Base-by-base conservation (phyloP, 805 yeast species). In the Starmerella kuoi region DNA sequence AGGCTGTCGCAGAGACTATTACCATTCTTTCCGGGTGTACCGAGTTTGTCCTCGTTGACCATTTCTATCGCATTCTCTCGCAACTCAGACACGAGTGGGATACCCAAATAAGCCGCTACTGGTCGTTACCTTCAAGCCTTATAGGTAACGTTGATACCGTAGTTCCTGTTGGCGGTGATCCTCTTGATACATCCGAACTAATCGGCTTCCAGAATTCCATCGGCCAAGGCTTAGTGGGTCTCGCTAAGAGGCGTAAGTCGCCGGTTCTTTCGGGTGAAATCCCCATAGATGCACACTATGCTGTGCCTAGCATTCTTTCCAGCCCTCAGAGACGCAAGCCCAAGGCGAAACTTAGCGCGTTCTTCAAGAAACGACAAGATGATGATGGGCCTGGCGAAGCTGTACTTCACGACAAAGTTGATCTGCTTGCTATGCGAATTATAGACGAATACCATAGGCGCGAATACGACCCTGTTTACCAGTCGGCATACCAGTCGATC, bases 71-170 rank as follows among this genome's bases (percentile, higher is more conserved):
- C 31, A 64, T 70, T 14, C 48, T 73, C 15, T 55, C 61, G 8
- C 74, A 65, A 44, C 53, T 75, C 44, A 72, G 74, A 48, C 65
- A 65, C 48, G 58, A 64, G 8, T 75, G 80, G 80, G 60, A 69
- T 22, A 46, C 56, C 19, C 51, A 61, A 19, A 56, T 66, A 28
- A 51, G 57, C 40, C 54, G 58, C 44, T 58, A 57, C 46, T 61
- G 70, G 57, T 53, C 53, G 33, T 45, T 53, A 33, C 40, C 47
- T 9, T 25, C 32, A 17, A 45, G 31, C 15, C 37, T 40, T 5
- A 37, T 23, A 31, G 38, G 54, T 47, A 25, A 38, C 37, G 26
- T 47, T 50, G 44, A 56, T 54, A 20, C 28, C 26, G 57, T 55
- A 0, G 51, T 55, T 8, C 53, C 52, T 21, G 54, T 59, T 7